Conservation (phyloP, 2,329 filamentous ascomycete species). For the Aspergillus vadensis region DNA sequence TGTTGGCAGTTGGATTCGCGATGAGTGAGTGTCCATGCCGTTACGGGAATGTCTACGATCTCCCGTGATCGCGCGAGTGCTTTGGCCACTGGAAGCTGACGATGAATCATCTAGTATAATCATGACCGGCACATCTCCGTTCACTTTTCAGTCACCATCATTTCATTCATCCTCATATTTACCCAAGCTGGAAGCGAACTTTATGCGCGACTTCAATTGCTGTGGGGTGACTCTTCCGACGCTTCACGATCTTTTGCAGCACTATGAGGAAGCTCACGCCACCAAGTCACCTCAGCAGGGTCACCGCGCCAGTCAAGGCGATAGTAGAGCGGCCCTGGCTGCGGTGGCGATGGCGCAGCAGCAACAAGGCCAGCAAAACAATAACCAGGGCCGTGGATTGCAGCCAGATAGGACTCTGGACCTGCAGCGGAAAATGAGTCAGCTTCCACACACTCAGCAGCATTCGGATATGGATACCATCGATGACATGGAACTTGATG, state of each 20-base stretch:
- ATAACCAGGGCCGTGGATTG: slow-evolving; percentile 37
- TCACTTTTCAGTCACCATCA: slow-evolving; percentile 85
- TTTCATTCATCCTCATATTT: slow-evolving; percentile 96
- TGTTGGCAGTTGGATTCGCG: slow-evolving; percentile 93
- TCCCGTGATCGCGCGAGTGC: slow-evolving; percentile 2
- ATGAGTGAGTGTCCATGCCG: slow-evolving; percentile 74
- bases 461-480: slow-evolving; percentile 74
- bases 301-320: slow-evolving; percentile 53
- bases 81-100: slow-evolving; percentile 8
- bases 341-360: slow-evolving; percentile 53
- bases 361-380: slow-evolving; percentile 52
- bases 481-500: slow-evolving; percentile 97
- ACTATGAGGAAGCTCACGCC: slow-evolving; percentile 94
- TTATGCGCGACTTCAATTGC: slow-evolving; percentile 96
- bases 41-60: slow-evolving; percentile 13
- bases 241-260: slow-evolving; percentile 90
- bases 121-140: slow-evolving; percentile 96
- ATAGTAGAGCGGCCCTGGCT: slow-evolving; percentile 54
- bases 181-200: slow-evolving; percentile 93
- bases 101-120: slow-evolving; percentile 68
- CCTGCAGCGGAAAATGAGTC: slow-evolving; percentile 41
- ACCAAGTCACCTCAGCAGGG: slow-evolving; percentile 59
- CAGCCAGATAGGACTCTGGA: slow-evolving; percentile 39
- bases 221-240: slow-evolving; percentile 88
- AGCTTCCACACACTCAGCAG: slow-evolving; percentile 34